Conservation (phyloP, 2,329 filamentous ascomycete genomes). For the Colletotrichum abscissum region DNA sequence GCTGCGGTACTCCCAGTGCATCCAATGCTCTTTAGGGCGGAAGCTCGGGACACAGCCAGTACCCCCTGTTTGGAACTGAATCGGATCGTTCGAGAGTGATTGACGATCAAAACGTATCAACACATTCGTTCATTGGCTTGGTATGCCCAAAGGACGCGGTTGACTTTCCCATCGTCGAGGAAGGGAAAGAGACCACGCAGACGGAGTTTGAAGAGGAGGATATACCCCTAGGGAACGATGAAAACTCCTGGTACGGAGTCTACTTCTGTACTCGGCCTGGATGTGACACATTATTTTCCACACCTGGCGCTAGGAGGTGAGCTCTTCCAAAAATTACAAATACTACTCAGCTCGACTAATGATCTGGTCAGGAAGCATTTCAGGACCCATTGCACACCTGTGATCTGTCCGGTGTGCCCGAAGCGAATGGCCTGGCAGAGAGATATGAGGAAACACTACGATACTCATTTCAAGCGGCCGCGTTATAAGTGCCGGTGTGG, state of each 20-base stretch:
- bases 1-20: not conserved
- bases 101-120: not conserved
- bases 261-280: not conserved
- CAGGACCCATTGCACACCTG: not conserved
- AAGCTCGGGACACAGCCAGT: not conserved
- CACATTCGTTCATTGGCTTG: not conserved
- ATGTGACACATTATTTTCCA: not conserved
- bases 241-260: not conserved
- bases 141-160: not conserved
- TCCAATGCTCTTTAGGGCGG: conserved; percentile 1
- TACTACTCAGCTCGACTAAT: no score
- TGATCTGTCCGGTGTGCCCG: not conserved
- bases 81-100: not conserved
- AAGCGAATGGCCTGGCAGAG: not conserved
- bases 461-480: not conserved
- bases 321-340: no score
- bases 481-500: not conserved
- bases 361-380: not conserved
- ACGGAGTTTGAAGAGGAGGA: not conserved
- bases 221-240: not conserved
- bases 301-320: not conserved
- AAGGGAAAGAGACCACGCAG: not conserved
- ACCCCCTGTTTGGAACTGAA: not conserved
- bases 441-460: not conserved
- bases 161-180: not conserved